A percentile compares a stretch with the other conserved stretches of the same genome.
These are phyloP conservation scores for Chrysochromulina parva DNA, from an alignment of 78 protist species.

Conservation along the genomic window DNA sequence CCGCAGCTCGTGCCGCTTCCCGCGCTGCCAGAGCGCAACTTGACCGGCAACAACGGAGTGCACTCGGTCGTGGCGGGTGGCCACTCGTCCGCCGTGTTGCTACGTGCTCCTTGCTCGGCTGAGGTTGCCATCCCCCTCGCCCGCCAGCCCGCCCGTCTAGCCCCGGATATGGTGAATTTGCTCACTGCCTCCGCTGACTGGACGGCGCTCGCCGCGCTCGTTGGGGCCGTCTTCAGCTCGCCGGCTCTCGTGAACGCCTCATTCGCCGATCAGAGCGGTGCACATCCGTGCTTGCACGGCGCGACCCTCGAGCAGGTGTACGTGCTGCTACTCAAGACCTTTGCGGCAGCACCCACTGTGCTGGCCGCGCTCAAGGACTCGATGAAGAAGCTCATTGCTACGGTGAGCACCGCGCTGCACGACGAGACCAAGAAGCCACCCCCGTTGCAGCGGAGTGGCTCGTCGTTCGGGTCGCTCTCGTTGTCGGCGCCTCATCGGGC, in stretches of 20 bases:
- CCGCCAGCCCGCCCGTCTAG: too few species aligned
- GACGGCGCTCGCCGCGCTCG: neutral
- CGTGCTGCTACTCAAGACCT: neutral
- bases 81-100: too few species aligned
- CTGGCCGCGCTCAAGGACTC: neutral
- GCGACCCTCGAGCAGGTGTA: neutral
- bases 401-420: neutral
- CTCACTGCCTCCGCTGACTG: neutral
- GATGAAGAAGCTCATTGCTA: neutral
- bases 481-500: too few species aligned
- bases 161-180: too few species aligned
- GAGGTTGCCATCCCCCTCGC: too few species aligned
- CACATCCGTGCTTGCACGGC: neutral
- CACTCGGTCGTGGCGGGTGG: too few species aligned
- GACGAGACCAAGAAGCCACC: neutral
- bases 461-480: neutral
- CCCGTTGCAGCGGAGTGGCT: too few species aligned
- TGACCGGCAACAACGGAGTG: too few species aligned
- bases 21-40: too few species aligned
- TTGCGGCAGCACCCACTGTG: neutral
- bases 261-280: neutral
- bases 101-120: too few species aligned
- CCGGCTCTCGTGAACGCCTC: neutral
- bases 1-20: too few species aligned
- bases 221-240: neutral